These are phyloP conservation scores for Paramecium octaurelia DNA, from an alignment of 73 alveolate genomes.

Conservation along the genomic window DNA sequence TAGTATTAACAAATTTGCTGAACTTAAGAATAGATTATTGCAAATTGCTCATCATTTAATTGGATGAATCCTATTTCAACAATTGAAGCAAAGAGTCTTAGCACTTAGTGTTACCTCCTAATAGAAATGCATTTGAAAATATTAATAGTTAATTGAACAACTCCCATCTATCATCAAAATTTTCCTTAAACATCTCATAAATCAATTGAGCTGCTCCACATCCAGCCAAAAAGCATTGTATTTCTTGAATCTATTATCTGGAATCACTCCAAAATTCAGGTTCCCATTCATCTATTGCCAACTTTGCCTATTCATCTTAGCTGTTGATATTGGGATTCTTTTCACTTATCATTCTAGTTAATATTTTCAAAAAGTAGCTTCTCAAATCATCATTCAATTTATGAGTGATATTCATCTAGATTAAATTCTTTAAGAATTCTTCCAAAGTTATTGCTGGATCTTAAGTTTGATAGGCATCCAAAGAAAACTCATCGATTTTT, in stretches of 20 bases:
- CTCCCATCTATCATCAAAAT: conserved; percentile 14
- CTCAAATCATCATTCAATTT: conserved; percentile 9
- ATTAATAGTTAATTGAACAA: conserved; percentile 1
- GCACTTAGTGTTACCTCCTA: conserved; percentile 34
- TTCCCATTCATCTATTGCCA: conserved; percentile 39
- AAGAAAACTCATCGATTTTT: background rate
- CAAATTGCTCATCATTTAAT: conserved; percentile 15
- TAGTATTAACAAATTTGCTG: conserved; percentile 7
- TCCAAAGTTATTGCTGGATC: background rate
- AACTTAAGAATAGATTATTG: background rate
- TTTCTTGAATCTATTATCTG: background rate
- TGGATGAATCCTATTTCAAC: background rate
- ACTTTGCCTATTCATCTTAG: background rate
- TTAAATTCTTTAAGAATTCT: conserved; percentile 24
- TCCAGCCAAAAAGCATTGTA: background rate
- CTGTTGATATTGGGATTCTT: conserved; percentile 24
- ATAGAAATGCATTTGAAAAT: conserved; percentile 39
- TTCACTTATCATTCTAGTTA: background rate
- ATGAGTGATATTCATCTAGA: background rate
- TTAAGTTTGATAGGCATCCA: background rate
- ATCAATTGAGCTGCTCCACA: conserved; percentile 46
- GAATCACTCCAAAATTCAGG: conserved; percentile 50
- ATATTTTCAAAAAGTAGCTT: background rate
- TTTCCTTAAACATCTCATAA: conserved; percentile 11
- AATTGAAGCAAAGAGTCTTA: background rate